Evolutionary conservation across 495 filamentous ascomycete genomes (phyloP).

Genomic region (Paragyromitra xinjiangensis): DNA sequence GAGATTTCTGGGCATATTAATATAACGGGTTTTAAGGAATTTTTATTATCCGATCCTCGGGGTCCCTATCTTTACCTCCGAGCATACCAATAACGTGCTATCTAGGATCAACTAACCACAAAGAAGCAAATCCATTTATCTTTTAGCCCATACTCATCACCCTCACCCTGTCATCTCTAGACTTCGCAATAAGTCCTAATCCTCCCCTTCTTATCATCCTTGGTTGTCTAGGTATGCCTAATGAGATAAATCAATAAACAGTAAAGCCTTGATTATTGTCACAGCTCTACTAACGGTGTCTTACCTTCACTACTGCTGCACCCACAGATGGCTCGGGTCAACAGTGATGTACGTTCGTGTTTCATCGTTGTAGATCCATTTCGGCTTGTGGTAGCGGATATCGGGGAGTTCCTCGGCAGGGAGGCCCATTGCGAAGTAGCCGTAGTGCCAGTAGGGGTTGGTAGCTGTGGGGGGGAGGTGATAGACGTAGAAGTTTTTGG

Average conservation of each 20-base stretch:
- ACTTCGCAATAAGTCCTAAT: neutral
- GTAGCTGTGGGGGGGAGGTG: neutral
- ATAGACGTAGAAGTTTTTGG: conserved; percentile 31
- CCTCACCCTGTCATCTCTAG: neutral
- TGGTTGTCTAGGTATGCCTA: no score
- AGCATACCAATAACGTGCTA: neutral
- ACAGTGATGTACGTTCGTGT: conserved; percentile 1
- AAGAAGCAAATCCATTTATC: neutral
- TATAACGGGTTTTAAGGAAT: neutral
- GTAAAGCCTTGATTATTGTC: neutral
- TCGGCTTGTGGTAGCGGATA: conserved; percentile 14
- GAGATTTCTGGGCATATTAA: no score
- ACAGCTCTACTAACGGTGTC: neutral
- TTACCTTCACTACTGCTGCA: conserved; percentile 2
- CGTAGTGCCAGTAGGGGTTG: conserved; percentile 19
- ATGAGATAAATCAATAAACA: no score
- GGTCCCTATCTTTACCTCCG: neutral
- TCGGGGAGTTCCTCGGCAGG: conserved; percentile 5
- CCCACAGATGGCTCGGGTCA: neutral
- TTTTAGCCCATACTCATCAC: neutral
- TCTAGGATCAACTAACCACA: neutral
- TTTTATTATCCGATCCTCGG: neutral
- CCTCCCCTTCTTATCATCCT: no score
- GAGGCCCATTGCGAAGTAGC: conserved; percentile 21
- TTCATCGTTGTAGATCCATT: conserved; percentile 37